Evolutionary conservation across 805 yeast species (phyloP).

Genomic region (Hemisphaericaspora nanyangensis): DNA sequence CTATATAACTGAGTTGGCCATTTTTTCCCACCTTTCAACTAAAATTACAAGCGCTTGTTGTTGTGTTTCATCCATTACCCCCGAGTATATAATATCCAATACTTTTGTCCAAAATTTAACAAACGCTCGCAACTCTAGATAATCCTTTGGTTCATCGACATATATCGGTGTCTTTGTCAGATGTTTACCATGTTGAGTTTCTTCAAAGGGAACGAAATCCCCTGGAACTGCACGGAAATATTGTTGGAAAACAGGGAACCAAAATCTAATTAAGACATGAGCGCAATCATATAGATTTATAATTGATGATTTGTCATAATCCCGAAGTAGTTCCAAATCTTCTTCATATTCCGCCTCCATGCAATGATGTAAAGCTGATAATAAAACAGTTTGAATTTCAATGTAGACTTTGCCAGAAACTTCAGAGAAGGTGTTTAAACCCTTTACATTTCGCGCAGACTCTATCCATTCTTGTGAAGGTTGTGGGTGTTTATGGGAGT

Average conservation of each 20-base stretch:
- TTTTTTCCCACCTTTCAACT: constrained; percentile 31
- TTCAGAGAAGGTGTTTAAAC: constrained; percentile 4
- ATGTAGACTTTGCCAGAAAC: constrained; percentile 25
- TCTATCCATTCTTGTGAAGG: constrained; percentile 13
- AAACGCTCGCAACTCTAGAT: constrained; percentile 31
- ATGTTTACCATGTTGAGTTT: constrained; percentile 11
- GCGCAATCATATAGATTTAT: constrained; percentile 40
- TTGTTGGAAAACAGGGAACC: constrained; percentile 56
- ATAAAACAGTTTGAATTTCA: constrained; percentile 39
- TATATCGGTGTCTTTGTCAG: constrained; percentile 15
- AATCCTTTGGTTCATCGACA: constrained; percentile 11
- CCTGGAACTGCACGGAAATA: constrained; percentile 29
- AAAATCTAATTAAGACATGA: constrained; percentile 39
- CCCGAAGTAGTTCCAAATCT: constrained; percentile 47
- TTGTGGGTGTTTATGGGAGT: constrained; percentile 4
- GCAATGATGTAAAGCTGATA: constrained; percentile 47
- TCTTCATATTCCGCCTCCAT: constrained; percentile 56
- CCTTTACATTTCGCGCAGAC: constrained; percentile 3
- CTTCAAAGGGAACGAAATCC: constrained; percentile 17
- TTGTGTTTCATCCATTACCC: constrained; percentile 22
- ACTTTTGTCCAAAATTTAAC: constrained; percentile 50
- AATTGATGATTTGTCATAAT: constrained; percentile 38
- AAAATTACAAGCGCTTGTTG: constrained; percentile 25
- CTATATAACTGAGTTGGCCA: constrained; percentile 1
- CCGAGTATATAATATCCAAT: constrained; percentile 40